Base-by-base conservation (phyloP, 257 asterid genomes). In the Nicotiana benthamiana region DNA sequence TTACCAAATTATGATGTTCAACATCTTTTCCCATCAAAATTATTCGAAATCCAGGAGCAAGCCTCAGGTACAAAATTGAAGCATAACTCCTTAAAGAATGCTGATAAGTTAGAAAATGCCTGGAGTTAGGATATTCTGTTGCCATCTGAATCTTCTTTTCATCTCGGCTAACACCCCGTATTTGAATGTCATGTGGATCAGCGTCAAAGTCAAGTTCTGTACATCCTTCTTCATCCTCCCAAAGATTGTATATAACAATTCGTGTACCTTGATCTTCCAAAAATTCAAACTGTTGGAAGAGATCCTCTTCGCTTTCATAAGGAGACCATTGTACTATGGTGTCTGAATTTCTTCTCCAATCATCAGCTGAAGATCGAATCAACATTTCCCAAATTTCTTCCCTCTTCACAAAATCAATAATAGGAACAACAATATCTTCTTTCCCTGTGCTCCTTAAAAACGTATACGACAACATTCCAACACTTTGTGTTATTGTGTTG, bases 351-450 rank as follows among this genome's bases (percentile, higher is more conserved):
- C 87, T 88, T 52, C 82, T 82, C 94, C 92, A 87, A 75, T 81
- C 88, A 4, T 86, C 93, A 1, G 64, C 28, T 40, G 93, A 80
- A n/a, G 89, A 84, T 62, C 86, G 87, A 82, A 85, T 68, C 80
- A 79, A 84, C 90, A 79, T 81, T 9, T 66, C 84, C 97, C 97
- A 92, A 3, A 40, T 60, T 8, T 83, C 82, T 56, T 87, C 97
- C 17, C 52, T 83, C 75, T 80, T 89, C 86, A 89, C 89, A 79
- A 83, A 94, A 82, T 93, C 97, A 85, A 94, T 83, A 91, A 92
- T 92, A 81, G 98, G 97, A 84, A 94, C 97, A 30, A 94, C 90
- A 46, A 90, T 91, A 81, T 94, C 98, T 87, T 91, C 95, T 87
- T 90, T 93, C 18, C 93, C 91, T 1, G 98, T 93, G 20, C 84